A percentile compares a stretch with the other conserved stretches of the same genome.
Conservation (phyloP, 192 early-diverging fungal genomes). For the Coemansia sp. region DNA sequence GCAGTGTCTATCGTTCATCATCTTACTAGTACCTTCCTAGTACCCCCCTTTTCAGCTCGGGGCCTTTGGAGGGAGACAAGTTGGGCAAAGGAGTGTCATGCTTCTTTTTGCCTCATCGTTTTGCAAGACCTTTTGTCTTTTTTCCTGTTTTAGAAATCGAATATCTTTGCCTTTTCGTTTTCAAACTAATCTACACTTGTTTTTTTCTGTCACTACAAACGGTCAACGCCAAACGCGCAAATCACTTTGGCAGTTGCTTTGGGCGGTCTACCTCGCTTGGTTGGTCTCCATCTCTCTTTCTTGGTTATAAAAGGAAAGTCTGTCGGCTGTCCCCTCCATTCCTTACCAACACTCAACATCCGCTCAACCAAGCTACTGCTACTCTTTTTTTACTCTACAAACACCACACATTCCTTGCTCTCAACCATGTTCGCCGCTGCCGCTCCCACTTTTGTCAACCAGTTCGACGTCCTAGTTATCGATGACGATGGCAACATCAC, state of each 20-base stretch:
- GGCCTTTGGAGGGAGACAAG: neutral
- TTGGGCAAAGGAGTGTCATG: neutral
- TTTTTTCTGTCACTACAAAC: slow-evolving; percentile 8
- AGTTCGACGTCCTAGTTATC: slow-evolving; percentile 15
- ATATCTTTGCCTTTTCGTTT: slow-evolving; percentile 1
- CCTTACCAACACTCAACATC: neutral
- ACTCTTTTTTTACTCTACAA: neutral
- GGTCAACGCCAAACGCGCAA: neutral
- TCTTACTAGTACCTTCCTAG: neutral
- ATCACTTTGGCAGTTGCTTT: neutral
- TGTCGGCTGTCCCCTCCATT: slow-evolving; percentile 1
- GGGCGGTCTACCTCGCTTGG: slow-evolving; percentile 1
- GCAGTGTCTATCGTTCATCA: neutral
- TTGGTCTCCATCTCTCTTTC: slow-evolving; percentile 3
- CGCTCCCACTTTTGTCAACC: slow-evolving; percentile 17
- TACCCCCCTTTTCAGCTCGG: neutral
- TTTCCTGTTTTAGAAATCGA: slow-evolving; percentile 12
- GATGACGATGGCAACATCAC: slow-evolving; percentile 26
- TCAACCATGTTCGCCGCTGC: slow-evolving; percentile 10
- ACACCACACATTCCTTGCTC: neutral
- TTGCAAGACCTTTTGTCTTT: slow-evolving; percentile 9
- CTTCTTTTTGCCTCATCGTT: neutral
- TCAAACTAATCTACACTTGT: slow-evolving; percentile 1
- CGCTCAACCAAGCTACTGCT: neutral
- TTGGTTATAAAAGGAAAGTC: slow-evolving; percentile 10